Percentiles rank a stretch among this genome's conserved stretches.
Evolutionary conservation across 2,329 filamentous ascomycete species (phyloP).

Genomic region (Paraconiothyrium sp.): DNA sequence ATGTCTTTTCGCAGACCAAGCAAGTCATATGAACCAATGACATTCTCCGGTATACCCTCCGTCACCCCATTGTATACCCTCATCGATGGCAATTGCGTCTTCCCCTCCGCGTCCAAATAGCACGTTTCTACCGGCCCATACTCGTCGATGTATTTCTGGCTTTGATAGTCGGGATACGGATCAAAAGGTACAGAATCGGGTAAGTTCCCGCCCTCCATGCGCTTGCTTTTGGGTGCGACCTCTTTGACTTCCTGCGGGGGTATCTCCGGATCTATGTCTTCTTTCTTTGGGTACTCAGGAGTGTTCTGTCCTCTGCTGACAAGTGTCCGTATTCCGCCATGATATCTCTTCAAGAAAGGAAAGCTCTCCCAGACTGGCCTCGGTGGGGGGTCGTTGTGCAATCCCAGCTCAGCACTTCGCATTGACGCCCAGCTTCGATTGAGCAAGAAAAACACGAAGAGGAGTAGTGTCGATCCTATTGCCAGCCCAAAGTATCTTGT

Average conservation of each 20-base stretch:
- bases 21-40: conserved; percentile 86
- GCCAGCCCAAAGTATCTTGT: conserved; percentile 80
- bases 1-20: conserved; percentile 82
- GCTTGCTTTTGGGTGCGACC: conserved; percentile 42
- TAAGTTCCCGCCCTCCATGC: conserved; percentile 38
- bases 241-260: conserved; percentile 32
- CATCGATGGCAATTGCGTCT: conserved; percentile 72
- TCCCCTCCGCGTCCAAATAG: conserved; percentile 76
- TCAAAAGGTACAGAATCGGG: conserved; percentile 61
- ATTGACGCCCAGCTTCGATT: conserved; percentile 78
- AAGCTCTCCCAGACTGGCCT: conserved; percentile 88
- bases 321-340: conserved; percentile 83
- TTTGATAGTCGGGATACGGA: conserved; percentile 73
- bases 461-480: conserved; percentile 72
- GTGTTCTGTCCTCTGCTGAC: conserved; percentile 71
- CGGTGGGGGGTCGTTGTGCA: conserved; percentile 68
- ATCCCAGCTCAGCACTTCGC: conserved; percentile 64
- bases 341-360: conserved; percentile 85
- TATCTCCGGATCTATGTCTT: conserved; percentile 55
- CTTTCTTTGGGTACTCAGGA: conserved; percentile 82
- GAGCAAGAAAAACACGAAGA: conserved; percentile 81
- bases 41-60: conserved; percentile 82
- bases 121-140: conserved; percentile 75
- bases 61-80: conserved; percentile 81
- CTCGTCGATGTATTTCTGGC: conserved; percentile 63